These are phyloP conservation scores for Boletus reticulatus DNA, from an alignment of 768 basidiomycete species.

Conservation along the genomic window DNA sequence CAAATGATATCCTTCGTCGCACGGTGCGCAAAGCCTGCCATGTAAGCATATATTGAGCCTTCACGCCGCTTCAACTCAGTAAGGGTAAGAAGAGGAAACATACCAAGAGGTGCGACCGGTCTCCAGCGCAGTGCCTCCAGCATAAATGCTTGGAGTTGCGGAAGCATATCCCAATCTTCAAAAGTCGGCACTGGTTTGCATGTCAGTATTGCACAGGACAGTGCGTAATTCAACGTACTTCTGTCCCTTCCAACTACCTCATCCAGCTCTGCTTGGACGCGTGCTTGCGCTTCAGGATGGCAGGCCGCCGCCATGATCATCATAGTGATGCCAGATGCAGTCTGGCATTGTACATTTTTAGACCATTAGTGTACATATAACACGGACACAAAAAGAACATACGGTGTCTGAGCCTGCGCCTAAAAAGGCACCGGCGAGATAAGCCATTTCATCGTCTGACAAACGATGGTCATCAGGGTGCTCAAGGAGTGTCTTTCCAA, in stretches of 20 bases:
- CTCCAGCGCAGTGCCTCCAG: constrained; percentile 37
- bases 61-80: no score
- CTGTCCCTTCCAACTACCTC: constrained; percentile 41
- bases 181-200: constrained; percentile 32
- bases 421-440: constrained; percentile 59
- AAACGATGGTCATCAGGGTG: constrained; percentile 46
- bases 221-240: constrained; percentile 1
- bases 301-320: constrained; percentile 47
- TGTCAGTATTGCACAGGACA: background rate
- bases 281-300: constrained; percentile 46
- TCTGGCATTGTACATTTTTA: constrained; percentile 19
- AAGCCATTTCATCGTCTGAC: constrained; percentile 50
- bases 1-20: constrained; percentile 62
- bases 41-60: background rate
- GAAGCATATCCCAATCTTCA: constrained; percentile 30
- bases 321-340: constrained; percentile 49
- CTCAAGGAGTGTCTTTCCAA: constrained; percentile 53
- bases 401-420: constrained; percentile 58
- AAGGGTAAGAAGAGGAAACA: background rate
- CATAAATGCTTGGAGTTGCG: constrained; percentile 34
- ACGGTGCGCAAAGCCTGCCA: constrained; percentile 52
- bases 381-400: background rate
- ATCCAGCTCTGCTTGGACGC: constrained; percentile 52
- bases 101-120: constrained; percentile 29
- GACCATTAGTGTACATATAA: background rate